These are phyloP conservation scores for Podila verticillata DNA, from an alignment of 192 early-diverging fungal species.

Conservation along the genomic window DNA sequence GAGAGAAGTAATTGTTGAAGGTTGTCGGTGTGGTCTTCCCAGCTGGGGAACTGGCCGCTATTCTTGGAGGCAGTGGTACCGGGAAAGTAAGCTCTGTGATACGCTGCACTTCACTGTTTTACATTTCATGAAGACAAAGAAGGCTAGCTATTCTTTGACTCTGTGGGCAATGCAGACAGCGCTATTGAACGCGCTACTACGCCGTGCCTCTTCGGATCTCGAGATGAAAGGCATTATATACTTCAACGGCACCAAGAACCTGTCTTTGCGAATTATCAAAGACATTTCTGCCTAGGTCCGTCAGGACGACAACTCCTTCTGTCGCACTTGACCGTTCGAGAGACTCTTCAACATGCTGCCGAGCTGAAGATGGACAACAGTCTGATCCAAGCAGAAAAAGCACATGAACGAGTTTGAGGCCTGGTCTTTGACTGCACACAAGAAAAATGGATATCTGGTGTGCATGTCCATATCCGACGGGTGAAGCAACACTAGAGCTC, in stretches of 20 bases:
- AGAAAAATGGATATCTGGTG: slow-evolving; percentile 8
- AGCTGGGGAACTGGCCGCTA: slow-evolving; percentile 41
- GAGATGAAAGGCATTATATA: slow-evolving; percentile 27
- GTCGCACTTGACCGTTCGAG: slow-evolving; percentile 79
- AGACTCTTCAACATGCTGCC: slow-evolving; percentile 82
- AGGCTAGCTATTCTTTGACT: too few relatives aligned
- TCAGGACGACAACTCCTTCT: slow-evolving; percentile 47
- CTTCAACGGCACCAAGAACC: slow-evolving; percentile 43
- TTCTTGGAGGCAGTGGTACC: slow-evolving; percentile 45
- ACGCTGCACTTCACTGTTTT: too few relatives aligned
- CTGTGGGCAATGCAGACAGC: slow-evolving; percentile 34
- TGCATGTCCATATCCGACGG: slow-evolving; percentile 35
- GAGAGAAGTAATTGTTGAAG: slow-evolving; percentile 33
- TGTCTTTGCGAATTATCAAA: slow-evolving; percentile 25
- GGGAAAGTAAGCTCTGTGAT: too few relatives aligned
- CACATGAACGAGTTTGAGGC: slow-evolving; percentile 40
- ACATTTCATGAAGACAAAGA: too few relatives aligned
- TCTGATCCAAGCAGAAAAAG: slow-evolving; percentile 21
- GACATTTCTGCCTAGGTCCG: slow-evolving; percentile 42
- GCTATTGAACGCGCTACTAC: slow-evolving; percentile 29
- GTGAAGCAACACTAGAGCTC: slow-evolving; percentile 20
- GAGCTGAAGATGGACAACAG: slow-evolving; percentile 65
- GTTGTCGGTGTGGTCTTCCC: slow-evolving; percentile 47
- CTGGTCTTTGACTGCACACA: slow-evolving; percentile 29
- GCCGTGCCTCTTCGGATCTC: slow-evolving; percentile 16